These are phyloP conservation scores for Solanum pimpinellifolium DNA, from an alignment of 257 asterid genomes.

Conservation along the genomic window DNA sequence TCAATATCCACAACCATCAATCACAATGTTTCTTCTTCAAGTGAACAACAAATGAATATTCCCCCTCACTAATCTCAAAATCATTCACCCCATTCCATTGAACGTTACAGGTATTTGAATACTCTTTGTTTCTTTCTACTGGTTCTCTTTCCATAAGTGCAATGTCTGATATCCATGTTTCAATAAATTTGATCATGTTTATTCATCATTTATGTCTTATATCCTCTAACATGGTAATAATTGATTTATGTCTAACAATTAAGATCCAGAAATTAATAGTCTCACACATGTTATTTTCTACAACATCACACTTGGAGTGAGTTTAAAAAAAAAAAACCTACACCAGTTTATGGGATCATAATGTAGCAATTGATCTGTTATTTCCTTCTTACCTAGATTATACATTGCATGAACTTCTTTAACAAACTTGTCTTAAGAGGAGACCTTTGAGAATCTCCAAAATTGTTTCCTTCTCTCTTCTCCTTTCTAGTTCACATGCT, in stretches of 20 bases:
- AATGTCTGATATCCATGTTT: not conserved
- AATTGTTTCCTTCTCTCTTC: too few species aligned
- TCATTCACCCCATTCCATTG: not conserved
- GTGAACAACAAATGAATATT: not conserved
- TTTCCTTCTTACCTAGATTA: not conserved
- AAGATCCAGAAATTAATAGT: too few species aligned
- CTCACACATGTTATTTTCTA: not conserved
- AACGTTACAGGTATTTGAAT: not conserved
- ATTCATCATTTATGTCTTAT: not conserved
- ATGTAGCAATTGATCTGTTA: not conserved
- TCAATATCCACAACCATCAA: not conserved
- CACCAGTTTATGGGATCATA: not conserved
- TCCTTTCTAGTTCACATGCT: not conserved
- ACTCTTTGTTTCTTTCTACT: not conserved
- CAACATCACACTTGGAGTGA: not conserved
- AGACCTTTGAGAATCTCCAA: not conserved
- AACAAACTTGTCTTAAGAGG: not conserved
- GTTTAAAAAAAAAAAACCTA: not conserved
- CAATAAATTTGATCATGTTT: not conserved
- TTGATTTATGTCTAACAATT: not conserved
- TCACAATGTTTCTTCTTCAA: not conserved
- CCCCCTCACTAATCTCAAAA: not conserved
- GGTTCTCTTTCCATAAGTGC: not conserved
- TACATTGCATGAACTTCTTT: not conserved
- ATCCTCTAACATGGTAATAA: not conserved